Evolutionary conservation across 139 green algal species (phyloP), one percentile per base, ranked within the genome.

Genomic region (Yamagishiella unicocca): DNA sequence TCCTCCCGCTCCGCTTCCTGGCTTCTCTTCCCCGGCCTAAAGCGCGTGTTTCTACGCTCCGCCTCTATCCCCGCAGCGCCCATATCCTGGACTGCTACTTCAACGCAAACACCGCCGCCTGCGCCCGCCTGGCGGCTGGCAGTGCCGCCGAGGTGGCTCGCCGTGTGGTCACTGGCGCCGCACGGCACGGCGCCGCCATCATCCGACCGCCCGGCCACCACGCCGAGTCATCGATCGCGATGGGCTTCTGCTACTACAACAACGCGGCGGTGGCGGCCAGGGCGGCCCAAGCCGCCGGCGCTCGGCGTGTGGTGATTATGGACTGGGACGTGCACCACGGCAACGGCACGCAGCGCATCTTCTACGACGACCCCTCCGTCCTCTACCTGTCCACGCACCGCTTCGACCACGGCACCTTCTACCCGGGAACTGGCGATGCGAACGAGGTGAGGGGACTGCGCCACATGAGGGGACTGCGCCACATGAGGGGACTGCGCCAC

Each of bases 191-290:
- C 85, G 92, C 87, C 35, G 87, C 90, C 66, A 92, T 92, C 82
- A 87, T 92, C 43, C 89, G 89, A 5, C 89, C 89, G 10, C 89
- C 89, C 29, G 89, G 90, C 37, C 96, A 98, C 89, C 96, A 98
- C 85, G 96, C 96, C 7, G 95, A 96, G 89, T 86, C 75, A 4
- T 76, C 79, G 19, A 61, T 90, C 33, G 92, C 95, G 37, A 97
- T 97, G 95, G 96, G 96, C 54, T 98, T 98, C 89, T 98, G 96
- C 93, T 97, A 97, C 84, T 97, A 94, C 94, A 98, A 98, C 93
- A 96, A 93, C 66, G 90, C 90, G 29, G 92, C 90, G 19, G 90
- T 95, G 45, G 92, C 94, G n/a, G 94, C 93, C 25, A 77, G 91
- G 5, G 93, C 92, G 27, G 89, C 89, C 4, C 83, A 84, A 50